Conservation (phyloP, 176 grass and related monocot species). For the Musa schizocarpa region DNA sequence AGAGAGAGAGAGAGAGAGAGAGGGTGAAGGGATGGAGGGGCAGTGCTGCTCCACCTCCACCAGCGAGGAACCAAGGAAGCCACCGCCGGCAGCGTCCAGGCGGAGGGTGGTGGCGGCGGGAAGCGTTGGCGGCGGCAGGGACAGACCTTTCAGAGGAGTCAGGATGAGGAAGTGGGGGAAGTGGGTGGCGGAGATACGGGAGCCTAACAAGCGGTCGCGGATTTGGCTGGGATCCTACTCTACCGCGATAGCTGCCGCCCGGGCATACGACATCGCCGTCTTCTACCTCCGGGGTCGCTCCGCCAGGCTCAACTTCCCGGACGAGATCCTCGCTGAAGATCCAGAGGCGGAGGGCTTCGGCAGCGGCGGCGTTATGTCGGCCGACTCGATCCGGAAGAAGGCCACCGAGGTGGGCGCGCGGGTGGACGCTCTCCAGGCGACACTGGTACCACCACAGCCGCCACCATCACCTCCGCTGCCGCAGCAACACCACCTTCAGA, state of each 20-base stretch:
- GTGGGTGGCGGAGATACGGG: conserved; percentile 95
- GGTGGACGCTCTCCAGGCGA: conserved; percentile 71
- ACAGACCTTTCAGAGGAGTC: conserved; percentile 58
- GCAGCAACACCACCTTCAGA: conserved; percentile 12
- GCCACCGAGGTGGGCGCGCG: conserved; percentile 73
- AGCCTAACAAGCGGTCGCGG: conserved; percentile 78
- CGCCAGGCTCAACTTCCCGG: conserved; percentile 84
- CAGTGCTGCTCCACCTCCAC: conserved; percentile 34
- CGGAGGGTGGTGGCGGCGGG: conserved; percentile 12
- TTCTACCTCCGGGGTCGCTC: conserved; percentile 72
- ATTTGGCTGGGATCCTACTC: conserved; percentile 88
- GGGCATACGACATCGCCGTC: conserved; percentile 78
- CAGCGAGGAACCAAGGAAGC: conserved; percentile 10
- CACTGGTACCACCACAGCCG: conserved; percentile 20
- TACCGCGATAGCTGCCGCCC: conserved; percentile 56
- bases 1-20: conserved; percentile 4
- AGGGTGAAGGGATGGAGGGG: conserved; percentile 4
- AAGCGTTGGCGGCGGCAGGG: not conserved
- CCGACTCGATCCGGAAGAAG: conserved; percentile 74
- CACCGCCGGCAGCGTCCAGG: conserved; percentile 14
- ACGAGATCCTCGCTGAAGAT: conserved; percentile 45
- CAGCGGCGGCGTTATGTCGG: conserved; percentile 31
- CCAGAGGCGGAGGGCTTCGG: not conserved
- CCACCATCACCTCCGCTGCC: conserved; percentile 4
- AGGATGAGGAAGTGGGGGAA: conserved; percentile 95